Conservation (phyloP, 139 green algal species). For the Trebouxia sp. region DNA sequence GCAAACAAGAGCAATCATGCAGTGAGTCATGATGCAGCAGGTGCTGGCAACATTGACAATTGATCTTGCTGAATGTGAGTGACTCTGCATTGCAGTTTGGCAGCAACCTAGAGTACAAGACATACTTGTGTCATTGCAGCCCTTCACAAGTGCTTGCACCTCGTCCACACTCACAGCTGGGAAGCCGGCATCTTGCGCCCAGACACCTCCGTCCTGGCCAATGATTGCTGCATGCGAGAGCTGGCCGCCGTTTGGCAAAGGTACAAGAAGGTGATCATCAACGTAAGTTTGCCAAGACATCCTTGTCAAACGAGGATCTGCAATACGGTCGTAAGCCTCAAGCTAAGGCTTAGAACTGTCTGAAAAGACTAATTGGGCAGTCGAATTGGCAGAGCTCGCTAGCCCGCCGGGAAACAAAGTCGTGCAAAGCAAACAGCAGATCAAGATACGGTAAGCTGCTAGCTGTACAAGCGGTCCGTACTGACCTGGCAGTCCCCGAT, state of each 20-base stretch:
- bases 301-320: slow-evolving; percentile 4
- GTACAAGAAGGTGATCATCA: slow-evolving; percentile 67
- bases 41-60: too few species aligned
- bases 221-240: slow-evolving; percentile 68
- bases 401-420: too few species aligned
- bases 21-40: too few species aligned
- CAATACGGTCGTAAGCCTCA: background rate
- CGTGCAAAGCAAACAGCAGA: too few species aligned
- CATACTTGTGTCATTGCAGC: background rate
- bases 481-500: too few species aligned
- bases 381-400: background rate
- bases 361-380: background rate
- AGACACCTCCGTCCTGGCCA: slow-evolving; percentile 75
- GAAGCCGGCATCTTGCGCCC: slow-evolving; percentile 64
- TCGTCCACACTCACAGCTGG: slow-evolving; percentile 59
- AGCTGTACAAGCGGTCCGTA: too few species aligned
- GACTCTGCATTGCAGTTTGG: background rate
- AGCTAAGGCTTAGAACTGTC: background rate
- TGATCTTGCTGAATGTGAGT: too few species aligned
- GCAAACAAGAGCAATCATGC: too few species aligned
- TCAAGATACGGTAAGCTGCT: too few species aligned
- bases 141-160: slow-evolving; percentile 28
- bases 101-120: background rate
- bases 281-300: slow-evolving; percentile 72
- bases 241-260: slow-evolving; percentile 59